Conservation (phyloP, 345 rosid species). For the Gossypioides kirkii region DNA sequence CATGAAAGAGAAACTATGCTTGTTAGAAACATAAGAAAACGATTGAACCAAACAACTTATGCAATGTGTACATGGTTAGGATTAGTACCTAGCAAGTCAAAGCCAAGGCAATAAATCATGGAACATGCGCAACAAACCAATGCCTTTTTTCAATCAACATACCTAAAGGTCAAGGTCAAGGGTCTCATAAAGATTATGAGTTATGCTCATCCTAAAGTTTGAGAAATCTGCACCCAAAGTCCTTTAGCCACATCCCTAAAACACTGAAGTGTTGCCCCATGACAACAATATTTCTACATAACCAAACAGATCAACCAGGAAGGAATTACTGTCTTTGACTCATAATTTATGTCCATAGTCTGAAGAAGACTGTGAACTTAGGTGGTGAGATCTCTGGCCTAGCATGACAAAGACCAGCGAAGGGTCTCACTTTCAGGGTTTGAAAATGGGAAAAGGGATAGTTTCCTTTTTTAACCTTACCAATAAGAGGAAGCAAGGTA, state of each 20-base stretch:
- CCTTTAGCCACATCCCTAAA: not conserved
- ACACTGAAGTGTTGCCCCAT: not conserved
- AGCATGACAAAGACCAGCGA: not conserved
- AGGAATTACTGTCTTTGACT: not conserved
- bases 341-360: not conserved
- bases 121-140: not conserved
- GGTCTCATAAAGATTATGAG: not conserved
- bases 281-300: not conserved
- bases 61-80: not conserved
- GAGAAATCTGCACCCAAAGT: not conserved
- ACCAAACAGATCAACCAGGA: not conserved
- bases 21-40: not conserved
- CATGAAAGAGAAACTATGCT: not conserved
- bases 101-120: not conserved
- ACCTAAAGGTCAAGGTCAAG: not conserved
- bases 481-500: not conserved
- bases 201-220: not conserved
- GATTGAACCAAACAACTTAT: not conserved
- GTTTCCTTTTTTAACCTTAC: not conserved
- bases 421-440: not conserved
- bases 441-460: not conserved
- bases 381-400: not conserved
- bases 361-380: not conserved
- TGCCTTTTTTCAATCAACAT: not conserved
- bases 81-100: not conserved